Conservation (phyloP, 2,329 filamentous ascomycete species). For the Bimuria novae-zelandiae region DNA sequence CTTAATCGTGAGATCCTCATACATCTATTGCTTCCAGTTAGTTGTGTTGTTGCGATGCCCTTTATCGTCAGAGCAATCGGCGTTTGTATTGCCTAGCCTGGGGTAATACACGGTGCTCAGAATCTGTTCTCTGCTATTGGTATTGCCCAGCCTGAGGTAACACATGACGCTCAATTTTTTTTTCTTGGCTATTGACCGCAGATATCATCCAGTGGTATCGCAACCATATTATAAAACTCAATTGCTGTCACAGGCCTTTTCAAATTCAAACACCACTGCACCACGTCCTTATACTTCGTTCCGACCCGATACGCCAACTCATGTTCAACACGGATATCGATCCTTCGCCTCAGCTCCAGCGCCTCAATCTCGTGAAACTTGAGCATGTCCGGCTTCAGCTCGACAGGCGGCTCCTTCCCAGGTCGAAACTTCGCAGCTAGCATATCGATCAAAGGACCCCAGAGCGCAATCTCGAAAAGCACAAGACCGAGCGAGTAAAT, state of each 20-base stretch:
- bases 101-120: no score
- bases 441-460: slow-evolving; percentile 10
- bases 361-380: slow-evolving; percentile 13
- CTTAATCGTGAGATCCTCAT: no score
- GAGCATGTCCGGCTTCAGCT: slow-evolving; percentile 2
- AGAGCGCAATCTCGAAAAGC: slow-evolving; percentile 17
- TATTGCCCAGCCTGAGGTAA: no score
- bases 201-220: slow-evolving; percentile 1
- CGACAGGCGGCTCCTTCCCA: not conserved
- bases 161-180: no score
- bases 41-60: no score
- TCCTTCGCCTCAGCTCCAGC: slow-evolving; percentile 7
- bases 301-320: slow-evolving; percentile 15
- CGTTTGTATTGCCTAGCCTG: no score
- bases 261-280: slow-evolving; percentile 13
- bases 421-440: not conserved
- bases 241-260: slow-evolving; percentile 5
- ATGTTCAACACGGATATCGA: slow-evolving; percentile 4
- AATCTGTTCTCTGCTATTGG: no score
- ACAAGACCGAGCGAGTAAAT: slow-evolving; percentile 20
- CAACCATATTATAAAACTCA: slow-evolving; percentile 14
- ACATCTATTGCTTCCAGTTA: no score
- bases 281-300: slow-evolving; percentile 11
- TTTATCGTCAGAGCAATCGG: no score
- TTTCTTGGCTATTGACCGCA: no score